Evolutionary conservation across 164 flowering plant species (phyloP).

Genomic region (Macadamia integrifolia): DNA sequence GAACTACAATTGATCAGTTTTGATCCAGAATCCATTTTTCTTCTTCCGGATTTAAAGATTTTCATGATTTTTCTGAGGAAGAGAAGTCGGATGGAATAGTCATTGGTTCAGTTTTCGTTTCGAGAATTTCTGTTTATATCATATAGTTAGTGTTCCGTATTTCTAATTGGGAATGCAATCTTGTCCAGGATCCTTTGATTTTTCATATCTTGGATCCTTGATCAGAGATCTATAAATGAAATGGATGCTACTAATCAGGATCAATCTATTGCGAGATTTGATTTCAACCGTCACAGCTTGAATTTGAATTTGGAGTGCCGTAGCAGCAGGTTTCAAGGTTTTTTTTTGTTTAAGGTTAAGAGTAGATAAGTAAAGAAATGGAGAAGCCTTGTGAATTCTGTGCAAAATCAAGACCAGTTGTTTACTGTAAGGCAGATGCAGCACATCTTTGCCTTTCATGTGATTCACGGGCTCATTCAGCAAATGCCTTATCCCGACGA

Average conservation of each 20-base stretch:
- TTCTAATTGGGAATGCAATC: not conserved
- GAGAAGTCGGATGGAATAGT: not conserved
- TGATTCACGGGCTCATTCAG: conserved; percentile 70
- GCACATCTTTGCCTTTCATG: conserved; percentile 71
- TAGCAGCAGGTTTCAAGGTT: not conserved
- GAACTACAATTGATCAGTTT: not conserved
- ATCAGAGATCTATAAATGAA: not conserved
- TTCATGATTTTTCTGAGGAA: not conserved
- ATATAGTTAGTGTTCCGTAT: not conserved
- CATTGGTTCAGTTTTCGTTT: not conserved
- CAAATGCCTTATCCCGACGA: conserved; percentile 56
- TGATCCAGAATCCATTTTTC: not conserved
- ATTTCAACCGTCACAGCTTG: not conserved
- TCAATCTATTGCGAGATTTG: not conserved
- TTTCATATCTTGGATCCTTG: not conserved
- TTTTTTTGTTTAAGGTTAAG: not conserved
- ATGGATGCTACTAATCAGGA: not conserved
- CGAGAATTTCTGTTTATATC: not conserved
- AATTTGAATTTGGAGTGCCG: no score
- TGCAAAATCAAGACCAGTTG: conserved; percentile 36
- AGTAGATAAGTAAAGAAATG: conserved; percentile 27
- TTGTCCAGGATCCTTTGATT: not conserved
- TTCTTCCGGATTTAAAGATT: not conserved
- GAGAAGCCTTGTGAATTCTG: conserved; percentile 74
- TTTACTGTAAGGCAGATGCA: conserved; percentile 68